Base-by-base conservation (phyloP, 306 rosid genomes). In the Acmispon strigosus region DNA sequence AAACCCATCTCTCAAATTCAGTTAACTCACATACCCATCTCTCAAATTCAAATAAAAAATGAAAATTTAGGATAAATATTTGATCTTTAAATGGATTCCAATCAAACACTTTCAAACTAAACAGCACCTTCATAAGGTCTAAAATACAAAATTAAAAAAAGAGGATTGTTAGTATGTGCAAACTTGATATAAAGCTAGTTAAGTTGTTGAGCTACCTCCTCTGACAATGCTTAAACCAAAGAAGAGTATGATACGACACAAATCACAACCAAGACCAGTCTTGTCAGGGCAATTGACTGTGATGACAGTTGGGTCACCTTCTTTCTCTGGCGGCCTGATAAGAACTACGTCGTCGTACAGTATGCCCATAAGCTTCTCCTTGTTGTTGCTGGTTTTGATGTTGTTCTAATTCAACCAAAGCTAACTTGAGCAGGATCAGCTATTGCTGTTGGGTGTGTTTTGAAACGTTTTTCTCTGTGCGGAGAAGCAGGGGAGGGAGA, bases 261-360 rank as follows among this genome's bases (percentile, higher is more conserved):
- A 74, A 73, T 94, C 99, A 70, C 91, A 89, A 19, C 97, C 99
- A 19, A 94, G 63, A n/a, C 99, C 99, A 10, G 96, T 89, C 49
- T 91, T 94, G 75, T 94, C 99, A 6, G 99, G 99, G 71, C 99
- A 94, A 70, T 94, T 94, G 3, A 94, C 91, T 7, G 99, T 94
- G 48, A 94, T 80, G 16, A 91, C 88, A 24, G 48, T 85, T 0
- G 96, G 86, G 17, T 87, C 99, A 14, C 82, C 87, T 69, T 86
- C 90, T 77, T 76, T 87, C 51, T 89, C 92, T 16, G 96, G 66
- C 54, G 65, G 78, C 60, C 75, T 78, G 60, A 94, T 83, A 20
- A 91, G 69, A 61, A 94, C 99, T 2, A 91, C 89, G 34, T 94
- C 99, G 16, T 94, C 99, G 47, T 78, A 70, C 4, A 94, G 75